phyloP scores from a whole-genome alignment of 352 stramenopile genomes.

The Globisporangium okanoganense region DNA sequence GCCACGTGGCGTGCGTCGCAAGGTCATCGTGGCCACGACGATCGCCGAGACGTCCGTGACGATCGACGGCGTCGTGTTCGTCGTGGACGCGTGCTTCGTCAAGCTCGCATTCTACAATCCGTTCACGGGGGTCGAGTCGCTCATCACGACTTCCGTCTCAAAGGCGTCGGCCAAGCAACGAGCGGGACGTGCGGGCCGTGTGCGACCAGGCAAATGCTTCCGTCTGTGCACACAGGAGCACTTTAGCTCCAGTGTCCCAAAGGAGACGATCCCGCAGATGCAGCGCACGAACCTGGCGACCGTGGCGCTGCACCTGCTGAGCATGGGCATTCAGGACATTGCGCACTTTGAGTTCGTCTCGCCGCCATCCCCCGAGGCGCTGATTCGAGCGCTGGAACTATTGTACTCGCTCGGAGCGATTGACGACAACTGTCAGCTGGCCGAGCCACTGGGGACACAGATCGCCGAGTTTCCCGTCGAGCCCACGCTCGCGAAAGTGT shows the following conservation, averaged over 20 bases:
- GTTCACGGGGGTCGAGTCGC: slow-evolving; percentile 69
- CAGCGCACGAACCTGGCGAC: slow-evolving; percentile 74
- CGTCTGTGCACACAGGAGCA: slow-evolving; percentile 61
- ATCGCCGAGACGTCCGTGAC: slow-evolving; percentile 97
- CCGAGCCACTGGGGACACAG: slow-evolving; percentile 85
- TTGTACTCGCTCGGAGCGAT: slow-evolving; percentile 71
- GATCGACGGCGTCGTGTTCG: slow-evolving; percentile 93
- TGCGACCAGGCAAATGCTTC: slow-evolving; percentile 76
- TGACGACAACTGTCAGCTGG: slow-evolving; percentile 44
- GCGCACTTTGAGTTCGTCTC: slow-evolving; percentile 85
- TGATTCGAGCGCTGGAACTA: slow-evolving; percentile 68
- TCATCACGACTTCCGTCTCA: slow-evolving; percentile 94
- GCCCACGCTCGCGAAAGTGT: slow-evolving; percentile 74
- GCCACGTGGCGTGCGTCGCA: slow-evolving; percentile 58
- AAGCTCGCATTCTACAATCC: slow-evolving; percentile 87
- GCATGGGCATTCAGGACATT: slow-evolving; percentile 84
- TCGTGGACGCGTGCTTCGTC: slow-evolving; percentile 73
- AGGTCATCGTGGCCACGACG: slow-evolving; percentile 89
- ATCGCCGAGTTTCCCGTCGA: slow-evolving; percentile 98
- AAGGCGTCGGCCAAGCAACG: slow-evolving; percentile 96
- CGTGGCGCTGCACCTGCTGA: slow-evolving; percentile 69
- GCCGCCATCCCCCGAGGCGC: slow-evolving; percentile 59
- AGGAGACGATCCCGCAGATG: slow-evolving; percentile 79
- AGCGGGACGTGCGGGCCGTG: slow-evolving; percentile 91
- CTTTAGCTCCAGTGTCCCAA: slow-evolving; percentile 39